These are phyloP conservation scores for Moniliophthora roreri DNA, from an alignment of 1,284 basidiomycete genomes.

Conservation along the genomic window DNA sequence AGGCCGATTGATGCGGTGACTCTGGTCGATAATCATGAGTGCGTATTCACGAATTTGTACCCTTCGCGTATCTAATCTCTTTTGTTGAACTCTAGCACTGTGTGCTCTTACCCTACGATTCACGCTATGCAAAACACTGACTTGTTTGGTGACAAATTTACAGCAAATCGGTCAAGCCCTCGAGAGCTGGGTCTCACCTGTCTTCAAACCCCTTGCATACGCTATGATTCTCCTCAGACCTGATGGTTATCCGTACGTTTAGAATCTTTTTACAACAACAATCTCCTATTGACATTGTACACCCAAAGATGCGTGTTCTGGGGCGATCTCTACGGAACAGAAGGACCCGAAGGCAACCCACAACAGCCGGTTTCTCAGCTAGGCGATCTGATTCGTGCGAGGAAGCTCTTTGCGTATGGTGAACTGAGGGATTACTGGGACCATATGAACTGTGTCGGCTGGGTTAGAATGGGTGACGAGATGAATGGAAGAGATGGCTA, in stretches of 20 bases:
- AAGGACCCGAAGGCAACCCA: constrained; percentile 37
- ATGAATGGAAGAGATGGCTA: constrained; percentile 40
- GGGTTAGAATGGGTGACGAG: constrained; percentile 48
- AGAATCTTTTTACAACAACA: neutral
- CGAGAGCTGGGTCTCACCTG: constrained; percentile 47
- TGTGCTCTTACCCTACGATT: neutral
- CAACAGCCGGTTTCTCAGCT: constrained; percentile 41
- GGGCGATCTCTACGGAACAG: constrained; percentile 52
- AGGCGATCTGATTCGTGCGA: constrained; percentile 45
- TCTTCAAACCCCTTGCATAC: constrained; percentile 59
- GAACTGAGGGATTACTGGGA: constrained; percentile 47
- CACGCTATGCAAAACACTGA: neutral
- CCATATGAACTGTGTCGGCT: constrained; percentile 39
- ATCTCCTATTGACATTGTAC: neutral
- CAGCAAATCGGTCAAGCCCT: constrained; percentile 48
- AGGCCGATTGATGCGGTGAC: constrained; percentile 55
- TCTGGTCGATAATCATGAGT: constrained; percentile 26
- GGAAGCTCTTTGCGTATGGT: constrained; percentile 52
- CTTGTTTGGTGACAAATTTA: neutral
- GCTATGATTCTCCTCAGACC: constrained; percentile 51
- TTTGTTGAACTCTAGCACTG: constrained; percentile 7
- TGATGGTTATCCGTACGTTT: constrained; percentile 50
- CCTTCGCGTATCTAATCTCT: neutral
- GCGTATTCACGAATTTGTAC: neutral
- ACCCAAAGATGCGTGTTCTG: constrained; percentile 48